These are phyloP conservation scores for Microsporum audouinii DNA, from an alignment of 2,329 filamentous ascomycete species.

Conservation along the genomic window DNA sequence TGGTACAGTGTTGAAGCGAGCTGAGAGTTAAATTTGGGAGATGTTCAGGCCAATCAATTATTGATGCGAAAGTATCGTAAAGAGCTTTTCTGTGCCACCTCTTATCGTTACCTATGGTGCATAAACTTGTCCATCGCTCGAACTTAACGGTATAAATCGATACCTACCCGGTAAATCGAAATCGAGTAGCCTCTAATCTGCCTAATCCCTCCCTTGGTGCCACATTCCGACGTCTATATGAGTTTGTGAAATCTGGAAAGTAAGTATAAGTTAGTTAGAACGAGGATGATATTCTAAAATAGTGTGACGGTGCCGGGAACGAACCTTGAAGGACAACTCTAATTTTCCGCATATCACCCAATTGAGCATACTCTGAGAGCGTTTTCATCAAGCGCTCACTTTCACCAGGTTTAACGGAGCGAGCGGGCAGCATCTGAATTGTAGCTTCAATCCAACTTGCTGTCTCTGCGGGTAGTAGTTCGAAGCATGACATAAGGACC, in stretches of 20 bases:
- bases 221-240: conserved; percentile 83
- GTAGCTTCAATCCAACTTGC: conserved; percentile 74
- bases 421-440: conserved; percentile 68
- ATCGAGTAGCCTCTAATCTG: conserved; percentile 71
- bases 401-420: conserved; percentile 69
- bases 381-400: conserved; percentile 68
- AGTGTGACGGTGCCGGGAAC: background rate
- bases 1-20: background rate
- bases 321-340: conserved; percentile 62
- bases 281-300: background rate
- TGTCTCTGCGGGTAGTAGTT: conserved; percentile 69
- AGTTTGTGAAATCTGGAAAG: conserved; percentile 72
- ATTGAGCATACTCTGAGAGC: conserved; percentile 64
- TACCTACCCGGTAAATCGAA: conserved; percentile 57
- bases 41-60: conserved; percentile 1
- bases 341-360: conserved; percentile 64
- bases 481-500: conserved; percentile 79
- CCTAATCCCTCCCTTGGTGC: conserved; percentile 89
- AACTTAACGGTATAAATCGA: background rate
- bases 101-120: conserved; percentile 1
- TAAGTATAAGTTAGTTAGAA: background rate
- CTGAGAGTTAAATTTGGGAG: background rate
- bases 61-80: conserved; percentile 2
- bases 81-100: conserved; percentile 2
- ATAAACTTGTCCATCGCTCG: background rate